A percentile compares a stretch with the other conserved stretches of the same genome.
Conservation (phyloP, 164 flowering plant species). For the Liquidambar formosana region DNA sequence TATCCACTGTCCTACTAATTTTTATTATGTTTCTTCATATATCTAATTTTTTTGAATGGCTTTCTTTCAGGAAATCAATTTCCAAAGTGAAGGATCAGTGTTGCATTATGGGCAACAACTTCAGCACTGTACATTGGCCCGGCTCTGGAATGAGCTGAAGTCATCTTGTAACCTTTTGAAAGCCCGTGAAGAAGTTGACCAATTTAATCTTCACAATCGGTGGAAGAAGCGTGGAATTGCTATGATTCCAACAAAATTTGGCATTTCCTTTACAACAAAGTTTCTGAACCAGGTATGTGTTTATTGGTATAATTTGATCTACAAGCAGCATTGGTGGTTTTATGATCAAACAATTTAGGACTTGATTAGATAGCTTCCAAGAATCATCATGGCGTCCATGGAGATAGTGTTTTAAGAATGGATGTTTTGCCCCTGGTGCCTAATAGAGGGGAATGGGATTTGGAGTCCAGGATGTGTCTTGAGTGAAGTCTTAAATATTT, state of each 20-base stretch:
- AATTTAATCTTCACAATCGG: slow-evolving; percentile 74
- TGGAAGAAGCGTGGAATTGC: slow-evolving; percentile 98
- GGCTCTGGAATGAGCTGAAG: slow-evolving; percentile 80
- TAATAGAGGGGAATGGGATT: background rate
- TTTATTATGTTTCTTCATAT: background rate
- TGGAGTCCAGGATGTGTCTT: background rate
- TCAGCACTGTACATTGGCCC: slow-evolving; percentile 61
- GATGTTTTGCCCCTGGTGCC: background rate
- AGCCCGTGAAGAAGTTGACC: slow-evolving; percentile 56
- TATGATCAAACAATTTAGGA: background rate
- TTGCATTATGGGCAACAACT: slow-evolving; percentile 81
- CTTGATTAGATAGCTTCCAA: background rate
- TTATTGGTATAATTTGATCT: background rate
- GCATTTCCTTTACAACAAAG: slow-evolving; percentile 84
- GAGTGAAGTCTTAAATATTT: too few relatives aligned
- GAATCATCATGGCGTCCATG: background rate
- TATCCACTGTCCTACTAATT: background rate
- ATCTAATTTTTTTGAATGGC: background rate
- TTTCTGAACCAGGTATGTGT: slow-evolving; percentile 86
- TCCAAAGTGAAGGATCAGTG: slow-evolving; percentile 77
- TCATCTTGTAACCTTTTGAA: slow-evolving; percentile 55
- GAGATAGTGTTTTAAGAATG: background rate
- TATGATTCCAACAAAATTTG: slow-evolving; percentile 94
- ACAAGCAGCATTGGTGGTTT: background rate
- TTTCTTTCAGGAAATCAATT: slow-evolving; percentile 75